Evolutionary conservation across 139 green algal genomes (phyloP).

Genomic region (Astrephomene gubernaculifera): DNA sequence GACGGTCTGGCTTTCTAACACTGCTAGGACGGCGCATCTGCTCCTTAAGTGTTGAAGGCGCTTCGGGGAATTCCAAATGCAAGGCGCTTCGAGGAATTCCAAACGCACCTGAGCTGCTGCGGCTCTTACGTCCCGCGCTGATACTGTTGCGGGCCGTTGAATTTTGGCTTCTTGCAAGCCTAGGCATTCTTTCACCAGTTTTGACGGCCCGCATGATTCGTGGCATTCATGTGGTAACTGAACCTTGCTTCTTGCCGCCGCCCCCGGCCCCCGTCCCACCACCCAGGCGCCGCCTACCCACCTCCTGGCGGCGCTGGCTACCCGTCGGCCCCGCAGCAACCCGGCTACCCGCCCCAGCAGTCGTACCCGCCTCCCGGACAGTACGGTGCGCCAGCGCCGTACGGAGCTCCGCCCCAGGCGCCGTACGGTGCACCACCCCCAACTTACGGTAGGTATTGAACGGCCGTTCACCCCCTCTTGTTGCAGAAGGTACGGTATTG

Average conservation of each 20-base stretch:
- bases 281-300: background rate
- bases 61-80: too few relatives aligned
- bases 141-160: background rate
- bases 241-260: background rate
- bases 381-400: background rate
- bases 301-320: slow-evolving; percentile 20
- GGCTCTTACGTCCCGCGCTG: too few relatives aligned
- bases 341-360: slow-evolving; percentile 7
- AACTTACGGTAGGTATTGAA: slow-evolving; percentile 4
- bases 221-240: background rate
- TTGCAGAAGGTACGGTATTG: too few relatives aligned
- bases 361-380: background rate
- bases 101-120: too few relatives aligned
- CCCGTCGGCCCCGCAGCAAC: background rate
- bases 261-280: background rate
- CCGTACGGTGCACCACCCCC: slow-evolving; percentile 6
- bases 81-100: too few relatives aligned
- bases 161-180: background rate
- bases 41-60: background rate
- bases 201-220: background rate
- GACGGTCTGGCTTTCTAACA: background rate
- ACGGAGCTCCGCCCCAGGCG: background rate
- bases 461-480: too few relatives aligned
- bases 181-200: background rate
- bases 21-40: background rate